Evolutionary conservation across 768 basidiomycete genomes (phyloP), one percentile per base, ranked within the genome.

Genomic region (Naganishia vishniacii): DNA sequence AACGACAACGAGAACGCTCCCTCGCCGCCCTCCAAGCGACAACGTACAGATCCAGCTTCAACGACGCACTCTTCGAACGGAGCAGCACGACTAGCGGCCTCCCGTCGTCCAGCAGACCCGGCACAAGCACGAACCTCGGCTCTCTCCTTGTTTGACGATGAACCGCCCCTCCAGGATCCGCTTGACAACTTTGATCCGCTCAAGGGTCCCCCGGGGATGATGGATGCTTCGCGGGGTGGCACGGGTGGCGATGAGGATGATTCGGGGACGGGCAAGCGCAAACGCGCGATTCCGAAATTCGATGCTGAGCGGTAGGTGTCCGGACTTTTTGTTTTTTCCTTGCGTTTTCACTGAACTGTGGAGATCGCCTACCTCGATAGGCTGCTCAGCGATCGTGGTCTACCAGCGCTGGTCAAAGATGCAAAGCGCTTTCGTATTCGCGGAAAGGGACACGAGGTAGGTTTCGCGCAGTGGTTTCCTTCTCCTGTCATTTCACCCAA

Each of bases 371-470:
- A 9, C 3, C 48, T 41, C 48, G 13, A 80, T 44, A 81, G 88
- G 63, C 75, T 99, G 64, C 78, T 92, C 15, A 85, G 86, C 5
- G 78, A 83, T 3, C 80, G 82, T 31, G 93, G 95, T 0, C 87
- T 99, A 70, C 90, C 89, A 1, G 81, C 83, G 49, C 81, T 99
- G 46, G 83, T 91, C 56, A 82, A 86, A 63, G 83, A 86, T 59
- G 82, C 86, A 28, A 90, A 89, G 78, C 79, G 83, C 63, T 89
- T 94, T 78, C 86, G 83, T 68, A 81, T 85, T 18, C 87, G 85
- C 69, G 93, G 92, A 7, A 97, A 95, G 75, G 93, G 93, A 0
- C 85, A 90, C 70, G 95, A 99, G 83, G 94, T 91, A 60, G 44
- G 77, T 65, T 75, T 67, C 16, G 4, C 34, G 34, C 8, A 7